Conservation (phyloP, 1,284 basidiomycete genomes). For the Ustanciosporium gigantosporum region DNA sequence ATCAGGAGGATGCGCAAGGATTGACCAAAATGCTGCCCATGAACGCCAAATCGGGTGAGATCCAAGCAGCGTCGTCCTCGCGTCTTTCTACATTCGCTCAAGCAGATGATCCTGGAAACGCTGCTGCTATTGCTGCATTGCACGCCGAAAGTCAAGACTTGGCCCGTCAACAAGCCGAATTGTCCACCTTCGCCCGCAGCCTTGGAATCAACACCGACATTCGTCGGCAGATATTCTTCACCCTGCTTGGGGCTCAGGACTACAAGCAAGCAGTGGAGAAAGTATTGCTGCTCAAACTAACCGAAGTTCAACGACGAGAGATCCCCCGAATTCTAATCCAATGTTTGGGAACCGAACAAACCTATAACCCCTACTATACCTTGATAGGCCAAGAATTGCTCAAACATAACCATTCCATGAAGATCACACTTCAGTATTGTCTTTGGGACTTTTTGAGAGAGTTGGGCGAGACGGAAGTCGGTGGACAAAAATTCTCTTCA, state of each 20-base stretch:
- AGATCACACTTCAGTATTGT: constrained; percentile 91
- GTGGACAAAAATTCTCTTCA: constrained; percentile 73
- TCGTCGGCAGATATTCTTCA: constrained; percentile 83
- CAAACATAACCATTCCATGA: constrained; percentile 68
- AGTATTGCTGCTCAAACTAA: constrained; percentile 78
- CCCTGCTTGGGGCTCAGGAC: constrained; percentile 80
- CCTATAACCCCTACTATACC: constrained; percentile 93
- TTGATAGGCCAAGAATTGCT: constrained; percentile 68
- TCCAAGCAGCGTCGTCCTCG: constrained; percentile 9
- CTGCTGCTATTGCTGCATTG: constrained; percentile 35
- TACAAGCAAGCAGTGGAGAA: constrained; percentile 90
- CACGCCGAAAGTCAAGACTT: constrained; percentile 64
- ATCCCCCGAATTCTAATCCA: constrained; percentile 88
- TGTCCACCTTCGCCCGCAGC: constrained; percentile 79
- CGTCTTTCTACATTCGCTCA: too few relatives aligned
- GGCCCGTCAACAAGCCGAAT: constrained; percentile 65
- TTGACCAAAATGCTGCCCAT: constrained; percentile 34
- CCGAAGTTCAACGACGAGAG: constrained; percentile 89
- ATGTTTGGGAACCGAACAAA: constrained; percentile 71
- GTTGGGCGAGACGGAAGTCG: constrained; percentile 80
- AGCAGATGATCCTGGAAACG: constrained; percentile 11
- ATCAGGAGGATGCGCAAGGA: constrained; percentile 67
- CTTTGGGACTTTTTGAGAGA: constrained; percentile 96
- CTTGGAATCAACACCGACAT: constrained; percentile 99
- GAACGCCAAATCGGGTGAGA: constrained; percentile 10